A percentile compares a stretch with the other conserved stretches of the same genome.
phyloP scores from a whole-genome alignment of 129 eudicot genomes.

The Flaveria brownii region DNA sequence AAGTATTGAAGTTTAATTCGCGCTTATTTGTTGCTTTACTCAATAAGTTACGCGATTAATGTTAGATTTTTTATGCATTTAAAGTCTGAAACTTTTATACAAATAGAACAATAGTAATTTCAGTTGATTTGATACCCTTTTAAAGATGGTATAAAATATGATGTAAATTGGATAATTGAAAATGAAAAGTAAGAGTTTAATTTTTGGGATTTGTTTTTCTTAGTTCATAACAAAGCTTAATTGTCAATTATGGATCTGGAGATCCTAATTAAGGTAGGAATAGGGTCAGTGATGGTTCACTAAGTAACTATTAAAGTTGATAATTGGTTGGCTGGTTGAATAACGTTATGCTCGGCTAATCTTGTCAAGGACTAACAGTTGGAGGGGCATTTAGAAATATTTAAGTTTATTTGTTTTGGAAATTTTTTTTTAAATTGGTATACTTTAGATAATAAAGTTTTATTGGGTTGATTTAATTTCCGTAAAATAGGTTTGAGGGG shows the following conservation, averaged over 20 bases:
- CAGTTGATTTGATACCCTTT: not conserved
- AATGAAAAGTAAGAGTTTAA: not conserved
- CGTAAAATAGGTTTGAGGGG: too few relatives aligned
- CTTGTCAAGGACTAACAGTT: too few relatives aligned
- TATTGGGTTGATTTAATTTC: too few relatives aligned
- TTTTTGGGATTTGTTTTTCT: not conserved
- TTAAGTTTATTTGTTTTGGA: too few relatives aligned
- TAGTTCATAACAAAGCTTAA: not conserved
- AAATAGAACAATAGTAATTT: not conserved
- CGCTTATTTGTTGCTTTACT: not conserved
- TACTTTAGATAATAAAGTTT: too few relatives aligned
- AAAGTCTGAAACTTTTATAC: not conserved
- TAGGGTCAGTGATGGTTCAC: slow-evolving; percentile 3
- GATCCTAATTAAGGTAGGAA: not conserved
- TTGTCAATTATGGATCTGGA: not conserved
- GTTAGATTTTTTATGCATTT: not conserved
- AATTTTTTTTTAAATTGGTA: too few relatives aligned
- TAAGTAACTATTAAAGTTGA: too few relatives aligned
- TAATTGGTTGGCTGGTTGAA: not conserved
- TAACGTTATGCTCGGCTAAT: not conserved
- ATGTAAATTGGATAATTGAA: not conserved
- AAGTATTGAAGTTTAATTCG: not conserved
- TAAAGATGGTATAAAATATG: not conserved
- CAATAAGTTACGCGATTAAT: not conserved
- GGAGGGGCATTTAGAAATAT: too few relatives aligned